Base-by-base conservation (phyloP, 371 early-diverging fungal genomes). In the Choanephora cucurbitarum region DNA sequence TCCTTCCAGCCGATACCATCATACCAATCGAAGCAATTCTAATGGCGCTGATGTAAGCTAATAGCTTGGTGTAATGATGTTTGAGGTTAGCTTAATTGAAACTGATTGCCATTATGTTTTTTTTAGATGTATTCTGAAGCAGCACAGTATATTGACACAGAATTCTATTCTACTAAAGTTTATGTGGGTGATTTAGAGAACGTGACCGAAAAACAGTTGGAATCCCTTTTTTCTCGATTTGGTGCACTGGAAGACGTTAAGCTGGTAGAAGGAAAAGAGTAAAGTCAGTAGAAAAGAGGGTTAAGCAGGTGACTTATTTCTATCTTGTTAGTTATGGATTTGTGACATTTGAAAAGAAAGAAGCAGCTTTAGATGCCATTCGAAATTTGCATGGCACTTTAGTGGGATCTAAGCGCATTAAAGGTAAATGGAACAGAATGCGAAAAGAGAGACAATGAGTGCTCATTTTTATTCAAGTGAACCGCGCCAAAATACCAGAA, bases 401-500 rank as follows among this genome's bases (percentile, higher is more conserved):
- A 24, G 15, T 83, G 14, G 83, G 81, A 13, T 67, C 76, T 0
- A 68, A 66, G 21, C 67, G 60, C 32, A 83, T 83, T 32, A 77
- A 78, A 73, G 79, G 79, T 75, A 60, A 45, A 44, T 9, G 10
- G 31, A 9, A 19, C 6, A 14, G 0, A 11, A 40, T 42, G 5
- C 9, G 18, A 1, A 18, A 10, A 33, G 19, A 19, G 11, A 31
- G 18, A 28, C 17, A n/a, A n/a, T n/a, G n/a, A n/a, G n/a, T n/a
- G n/a, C n/a, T n/a, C n/a, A n/a, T n/a, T n/a, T n/a, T n/a, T n/a
- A n/a, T n/a, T 31, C 5, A 47, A 68, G 83, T 83, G 47, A 83
- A 83, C 43, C 79, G 83, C 19, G 83, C 83, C 18, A 83, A 80
- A 55, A 80, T 83, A 57, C 83, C 83, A 19, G 83, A 83, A 57